phyloP scores from a whole-genome alignment of 2,329 filamentous ascomycete species.

The Fusarium sp. region DNA sequence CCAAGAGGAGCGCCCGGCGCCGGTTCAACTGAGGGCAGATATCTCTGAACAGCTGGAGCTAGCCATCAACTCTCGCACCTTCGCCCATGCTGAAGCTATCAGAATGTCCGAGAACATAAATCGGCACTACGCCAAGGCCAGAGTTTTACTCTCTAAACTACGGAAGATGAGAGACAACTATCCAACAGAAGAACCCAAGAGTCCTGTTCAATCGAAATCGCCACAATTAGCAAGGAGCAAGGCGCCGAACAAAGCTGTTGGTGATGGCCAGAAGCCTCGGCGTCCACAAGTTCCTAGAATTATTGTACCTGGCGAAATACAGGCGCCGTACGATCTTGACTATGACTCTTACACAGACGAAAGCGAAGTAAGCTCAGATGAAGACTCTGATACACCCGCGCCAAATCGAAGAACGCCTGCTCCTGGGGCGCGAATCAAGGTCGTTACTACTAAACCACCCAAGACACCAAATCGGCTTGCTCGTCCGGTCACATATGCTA shows the following conservation, averaged over 20 bases:
- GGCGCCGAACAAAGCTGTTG: constrained; percentile 54
- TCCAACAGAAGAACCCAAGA: constrained; percentile 63
- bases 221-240: constrained; percentile 63
- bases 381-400: constrained; percentile 56
- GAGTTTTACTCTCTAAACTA: constrained; percentile 67
- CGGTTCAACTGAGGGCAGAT: constrained; percentile 64
- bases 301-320: constrained; percentile 72
- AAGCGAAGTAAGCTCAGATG: constrained; percentile 63
- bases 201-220: constrained; percentile 62
- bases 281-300: constrained; percentile 64
- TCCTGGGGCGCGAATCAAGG: constrained; percentile 59
- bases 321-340: constrained; percentile 72
- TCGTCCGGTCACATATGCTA: constrained; percentile 48
- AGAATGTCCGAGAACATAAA: constrained; percentile 72
- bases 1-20: constrained; percentile 57
- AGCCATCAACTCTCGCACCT: constrained; percentile 65
- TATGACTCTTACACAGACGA: constrained; percentile 67
- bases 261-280: constrained; percentile 57
- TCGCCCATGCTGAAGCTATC: constrained; percentile 68
- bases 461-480: constrained; percentile 57
- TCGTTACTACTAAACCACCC: constrained; percentile 54
- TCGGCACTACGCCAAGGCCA: constrained; percentile 69
- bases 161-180: constrained; percentile 69
- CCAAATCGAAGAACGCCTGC: constrained; percentile 50
- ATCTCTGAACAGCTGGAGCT: constrained; percentile 68